Percentiles rank a stretch among this genome's conserved stretches.
Conservation (phyloP, 495 filamentous ascomycete genomes). For the Neurospora discreta region DNA sequence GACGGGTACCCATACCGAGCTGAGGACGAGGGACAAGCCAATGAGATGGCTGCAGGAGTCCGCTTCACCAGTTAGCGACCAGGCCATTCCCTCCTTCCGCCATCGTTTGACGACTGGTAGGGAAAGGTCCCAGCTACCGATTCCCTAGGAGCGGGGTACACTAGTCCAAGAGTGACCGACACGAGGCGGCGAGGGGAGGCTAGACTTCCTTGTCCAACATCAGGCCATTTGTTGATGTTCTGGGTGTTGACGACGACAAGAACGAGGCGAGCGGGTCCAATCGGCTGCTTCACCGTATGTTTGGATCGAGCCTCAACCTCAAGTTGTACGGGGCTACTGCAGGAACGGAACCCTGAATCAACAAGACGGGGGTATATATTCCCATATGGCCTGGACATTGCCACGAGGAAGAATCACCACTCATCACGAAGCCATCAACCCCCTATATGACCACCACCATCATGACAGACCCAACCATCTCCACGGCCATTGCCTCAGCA, state of each 20-base stretch:
- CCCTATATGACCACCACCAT: no score
- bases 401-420: neutral
- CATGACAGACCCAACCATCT: constrained; percentile 9
- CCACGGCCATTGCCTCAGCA: constrained; percentile 9
- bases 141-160: neutral
- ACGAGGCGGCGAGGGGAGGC: neutral
- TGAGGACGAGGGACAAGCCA: neutral
- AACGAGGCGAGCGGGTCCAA: neutral
- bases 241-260: neutral
- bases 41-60: neutral
- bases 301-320: neutral
- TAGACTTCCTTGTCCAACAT: neutral
- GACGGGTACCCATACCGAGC: neutral
- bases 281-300: neutral
- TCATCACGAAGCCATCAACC: neutral
- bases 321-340: neutral
- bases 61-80: no score
- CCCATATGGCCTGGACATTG: neutral
- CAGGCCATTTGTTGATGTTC: neutral
- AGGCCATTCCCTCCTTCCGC: no score
- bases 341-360: neutral
- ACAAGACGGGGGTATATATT: neutral
- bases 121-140: neutral
- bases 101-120: no score
- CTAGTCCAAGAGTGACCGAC: neutral